Conservation (phyloP, 768 basidiomycete species). For the Goffeauzyma gilvescens region DNA sequence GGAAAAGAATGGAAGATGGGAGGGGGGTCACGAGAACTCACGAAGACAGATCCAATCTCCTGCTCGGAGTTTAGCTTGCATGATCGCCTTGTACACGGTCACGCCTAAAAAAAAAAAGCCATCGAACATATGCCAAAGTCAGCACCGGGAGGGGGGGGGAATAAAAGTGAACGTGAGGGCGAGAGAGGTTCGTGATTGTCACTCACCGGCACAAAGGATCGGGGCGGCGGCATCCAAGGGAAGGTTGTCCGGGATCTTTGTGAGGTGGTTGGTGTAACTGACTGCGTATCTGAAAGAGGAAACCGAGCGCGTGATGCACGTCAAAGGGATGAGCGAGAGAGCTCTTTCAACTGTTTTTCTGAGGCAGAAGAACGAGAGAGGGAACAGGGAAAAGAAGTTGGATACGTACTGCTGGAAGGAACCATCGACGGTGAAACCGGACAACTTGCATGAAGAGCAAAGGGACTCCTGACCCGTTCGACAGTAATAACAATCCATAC, state of each 20-base stretch:
- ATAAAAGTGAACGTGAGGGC: too few species aligned
- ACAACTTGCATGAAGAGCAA: constrained; percentile 43
- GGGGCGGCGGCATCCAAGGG: constrained; percentile 44
- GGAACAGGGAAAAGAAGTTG: too few species aligned
- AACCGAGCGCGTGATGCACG: too few species aligned
- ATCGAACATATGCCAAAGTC: neutral
- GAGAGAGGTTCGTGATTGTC: too few species aligned
- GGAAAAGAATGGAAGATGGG: too few species aligned
- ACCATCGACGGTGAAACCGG: constrained; percentile 59
- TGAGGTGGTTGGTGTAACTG: constrained; percentile 36
- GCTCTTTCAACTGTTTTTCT: too few species aligned
- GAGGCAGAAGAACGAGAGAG: too few species aligned
- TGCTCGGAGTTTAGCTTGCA: constrained; percentile 44
- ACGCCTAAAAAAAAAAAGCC: constrained; percentile 35
- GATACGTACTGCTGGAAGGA: constrained; percentile 48
- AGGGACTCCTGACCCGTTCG: constrained; percentile 42
- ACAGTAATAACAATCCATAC: constrained; percentile 58
- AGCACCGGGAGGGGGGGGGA: neutral
- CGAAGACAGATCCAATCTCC: constrained; percentile 38
- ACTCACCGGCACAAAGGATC: constrained; percentile 57
- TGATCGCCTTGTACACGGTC: constrained; percentile 71
- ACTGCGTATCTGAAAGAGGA: too few species aligned
- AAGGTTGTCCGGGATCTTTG: constrained; percentile 52
- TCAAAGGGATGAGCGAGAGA: too few species aligned
- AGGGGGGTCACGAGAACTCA: neutral